A percentile compares a stretch with the other conserved stretches of the same genome.
phyloP scores from a whole-genome alignment of 306 rosid species.

The Cucurbita ficifolia region DNA sequence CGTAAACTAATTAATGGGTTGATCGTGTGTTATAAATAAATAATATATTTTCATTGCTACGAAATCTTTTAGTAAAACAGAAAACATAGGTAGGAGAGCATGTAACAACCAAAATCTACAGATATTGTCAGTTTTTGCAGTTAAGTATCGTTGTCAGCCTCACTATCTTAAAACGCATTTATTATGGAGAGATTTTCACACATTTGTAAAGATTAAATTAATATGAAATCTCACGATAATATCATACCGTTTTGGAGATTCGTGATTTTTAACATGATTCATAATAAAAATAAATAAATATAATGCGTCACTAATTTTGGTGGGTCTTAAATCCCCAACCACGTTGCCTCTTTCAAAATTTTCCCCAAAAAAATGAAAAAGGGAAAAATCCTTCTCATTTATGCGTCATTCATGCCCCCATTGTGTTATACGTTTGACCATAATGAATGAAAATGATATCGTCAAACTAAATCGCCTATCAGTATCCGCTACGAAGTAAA shows the following conservation, averaged over 20 bases:
- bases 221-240: too few species aligned
- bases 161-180: too few species aligned
- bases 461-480: background rate
- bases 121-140: too few species aligned
- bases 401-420: background rate
- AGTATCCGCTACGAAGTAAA: background rate
- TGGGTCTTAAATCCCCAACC: background rate
- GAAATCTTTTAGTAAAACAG: too few species aligned
- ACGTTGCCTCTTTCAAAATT: background rate
- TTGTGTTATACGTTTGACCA: background rate
- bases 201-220: accelerated
- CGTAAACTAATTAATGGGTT: too few species aligned
- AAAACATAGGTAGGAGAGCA: too few species aligned
- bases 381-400: background rate
- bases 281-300: background rate
- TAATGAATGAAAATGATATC: background rate
- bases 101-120: too few species aligned
- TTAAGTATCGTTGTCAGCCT: too few species aligned
- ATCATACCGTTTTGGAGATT: too few species aligned
- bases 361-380: background rate
- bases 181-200: too few species aligned
- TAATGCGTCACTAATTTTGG: background rate
- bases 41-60: too few species aligned
- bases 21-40: too few species aligned
- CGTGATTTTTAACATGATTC: background rate